phyloP scores from a whole-genome alignment of 2,329 filamentous ascomycete species.

The Polychaeton citri region DNA sequence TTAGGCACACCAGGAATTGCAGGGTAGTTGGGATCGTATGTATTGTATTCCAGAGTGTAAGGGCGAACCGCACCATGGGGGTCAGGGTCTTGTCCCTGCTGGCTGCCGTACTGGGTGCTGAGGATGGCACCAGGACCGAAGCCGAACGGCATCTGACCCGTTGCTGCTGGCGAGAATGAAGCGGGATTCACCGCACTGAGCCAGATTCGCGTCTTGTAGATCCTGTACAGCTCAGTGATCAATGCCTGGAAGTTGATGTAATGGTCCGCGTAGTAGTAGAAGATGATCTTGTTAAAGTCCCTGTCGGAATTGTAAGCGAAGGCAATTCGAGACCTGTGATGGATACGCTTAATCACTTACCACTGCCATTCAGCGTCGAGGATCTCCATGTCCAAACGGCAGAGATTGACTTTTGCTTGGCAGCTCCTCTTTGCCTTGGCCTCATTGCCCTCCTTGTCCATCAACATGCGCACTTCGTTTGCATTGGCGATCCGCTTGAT shows the following conservation, averaged over 20 bases:
- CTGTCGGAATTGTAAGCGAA: constrained; percentile 32
- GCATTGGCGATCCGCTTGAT: constrained; percentile 89
- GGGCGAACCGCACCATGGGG: constrained; percentile 21
- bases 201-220: constrained; percentile 99
- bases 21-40: constrained; percentile 20
- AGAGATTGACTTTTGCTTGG: constrained; percentile 91
- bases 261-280: constrained; percentile 95
- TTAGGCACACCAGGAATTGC: constrained; percentile 19
- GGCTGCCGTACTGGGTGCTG: constrained; percentile 19
- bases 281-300: constrained; percentile 98
- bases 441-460: constrained; percentile 94
- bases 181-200: constrained; percentile 98
- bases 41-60: constrained; percentile 15
- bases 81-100: constrained; percentile 18
- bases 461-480: constrained; percentile 77
- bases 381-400: constrained; percentile 95
- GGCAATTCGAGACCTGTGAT: too few relatives aligned
- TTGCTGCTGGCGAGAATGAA: constrained; percentile 48
- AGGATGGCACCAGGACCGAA: constrained; percentile 24
- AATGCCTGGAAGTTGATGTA: constrained; percentile 99
- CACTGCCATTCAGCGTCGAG: constrained; percentile 97
- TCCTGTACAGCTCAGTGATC: constrained; percentile 95
- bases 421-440: constrained; percentile 94
- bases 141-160: constrained; percentile 21
- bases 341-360: constrained; percentile 50